Base-by-base conservation (phyloP, 2,329 filamentous ascomycete species). In the Alternaria triticina region DNA sequence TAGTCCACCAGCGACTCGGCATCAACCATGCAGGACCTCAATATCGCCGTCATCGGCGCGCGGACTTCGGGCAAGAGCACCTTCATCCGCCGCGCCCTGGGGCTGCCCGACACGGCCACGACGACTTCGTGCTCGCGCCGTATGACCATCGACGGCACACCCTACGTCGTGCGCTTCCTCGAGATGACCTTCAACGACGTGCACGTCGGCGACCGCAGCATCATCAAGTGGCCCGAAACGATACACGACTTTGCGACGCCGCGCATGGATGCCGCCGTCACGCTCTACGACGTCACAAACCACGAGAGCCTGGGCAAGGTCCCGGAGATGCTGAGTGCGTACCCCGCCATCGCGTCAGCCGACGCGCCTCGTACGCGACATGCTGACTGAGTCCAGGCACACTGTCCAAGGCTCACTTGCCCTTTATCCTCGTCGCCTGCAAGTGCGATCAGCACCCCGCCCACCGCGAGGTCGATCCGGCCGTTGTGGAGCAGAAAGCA, bases 261-360 rank as follows among this genome's bases (percentile, higher is more conserved):
- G 54, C 87, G 86, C 44, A 87, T 97, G 74, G 92, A 98, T 74
- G 95, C 92, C 20, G 93, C 92, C 49, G 82, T 97, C 71, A 88
- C 95, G 62, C 83, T 98, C 52, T 97, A 97, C 84, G 93, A 97
- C 85, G 91, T 96, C 47, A 92, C 89, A 79, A 91, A 92, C 77
- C 86, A 88, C 70, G 88, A 90, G 64, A 95, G 90, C 77, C 88
- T 97, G 71, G 86, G 86, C 62, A 88, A 91, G 64, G 84, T 97
- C 58, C 90, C 92, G 44, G 87, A 91, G 71, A 89, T 92, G 66
- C 84, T 97, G 77, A 89, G 94, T 97, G 86, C 87, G 91, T 88
- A 62, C 52, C 30, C 28, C 58, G 54, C 59, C 22, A 30, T 43
- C 20, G 56, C 50, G 25, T 28, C 36, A 40, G 36, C 9, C 43